phyloP scores from a whole-genome alignment of 805 yeast species.

The Kurtzmaniella fragi region DNA sequence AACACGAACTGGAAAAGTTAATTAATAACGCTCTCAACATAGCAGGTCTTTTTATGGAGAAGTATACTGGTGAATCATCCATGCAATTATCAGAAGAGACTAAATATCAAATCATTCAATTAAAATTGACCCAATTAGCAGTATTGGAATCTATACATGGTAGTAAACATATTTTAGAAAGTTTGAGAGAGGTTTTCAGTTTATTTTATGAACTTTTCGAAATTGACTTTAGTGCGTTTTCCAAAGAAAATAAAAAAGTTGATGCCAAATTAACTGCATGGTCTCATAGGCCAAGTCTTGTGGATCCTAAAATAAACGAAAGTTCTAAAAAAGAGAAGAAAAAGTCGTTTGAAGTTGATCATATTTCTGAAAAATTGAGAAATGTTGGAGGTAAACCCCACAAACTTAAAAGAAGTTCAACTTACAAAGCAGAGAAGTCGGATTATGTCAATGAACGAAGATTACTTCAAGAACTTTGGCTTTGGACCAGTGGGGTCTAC shows the following conservation, averaged over 20 bases:
- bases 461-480: constrained; percentile 62
- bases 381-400: neutral
- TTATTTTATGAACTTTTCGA: constrained; percentile 50
- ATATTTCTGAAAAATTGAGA: constrained; percentile 4
- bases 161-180: constrained; percentile 50
- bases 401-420: neutral
- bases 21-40: constrained; percentile 47
- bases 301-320: constrained; percentile 21
- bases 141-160: constrained; percentile 62
- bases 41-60: constrained; percentile 29
- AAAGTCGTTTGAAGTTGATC: constrained; percentile 4
- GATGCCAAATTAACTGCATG: constrained; percentile 18
- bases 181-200: constrained; percentile 61
- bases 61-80: constrained; percentile 9
- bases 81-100: constrained; percentile 20
- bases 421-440: neutral
- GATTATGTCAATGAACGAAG: constrained; percentile 20
- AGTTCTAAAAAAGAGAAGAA: neutral
- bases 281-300: constrained; percentile 39
- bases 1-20: constrained; percentile 47
- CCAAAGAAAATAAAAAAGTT: neutral
- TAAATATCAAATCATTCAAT: constrained; percentile 53
- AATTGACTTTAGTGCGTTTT: constrained; percentile 8
- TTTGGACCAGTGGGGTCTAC: constrained; percentile 66
- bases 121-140: constrained; percentile 71